phyloP scores from a whole-genome alignment of 768 basidiomycete genomes.

The Termitomyces bulborhizus region DNA sequence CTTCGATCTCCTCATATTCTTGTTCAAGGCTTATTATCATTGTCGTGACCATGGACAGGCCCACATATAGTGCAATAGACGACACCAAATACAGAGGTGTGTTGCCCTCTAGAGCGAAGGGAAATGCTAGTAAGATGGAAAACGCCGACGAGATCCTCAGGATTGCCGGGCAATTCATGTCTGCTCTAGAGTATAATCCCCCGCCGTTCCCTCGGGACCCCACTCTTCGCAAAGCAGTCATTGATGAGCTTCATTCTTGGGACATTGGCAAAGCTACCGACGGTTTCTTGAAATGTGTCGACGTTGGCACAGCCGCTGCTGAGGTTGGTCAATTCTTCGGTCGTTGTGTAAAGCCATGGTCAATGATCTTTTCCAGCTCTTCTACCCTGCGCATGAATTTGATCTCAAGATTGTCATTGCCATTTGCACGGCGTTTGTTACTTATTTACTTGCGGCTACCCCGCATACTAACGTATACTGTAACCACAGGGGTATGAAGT shows the following conservation, averaged over 20 bases:
- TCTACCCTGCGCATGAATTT: constrained; percentile 8
- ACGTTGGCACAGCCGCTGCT: constrained; percentile 2
- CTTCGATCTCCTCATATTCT: background rate
- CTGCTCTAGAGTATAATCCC: background rate
- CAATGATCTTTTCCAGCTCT: constrained; percentile 3
- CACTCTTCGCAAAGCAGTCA: constrained; percentile 3
- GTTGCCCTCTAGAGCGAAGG: constrained; percentile 5
- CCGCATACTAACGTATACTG: background rate
- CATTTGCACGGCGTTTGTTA: constrained; percentile 4
- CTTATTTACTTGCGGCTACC: background rate
- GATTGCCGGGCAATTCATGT: constrained; percentile 1
- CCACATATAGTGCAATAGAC: background rate
- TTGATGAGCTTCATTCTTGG: constrained; percentile 6
- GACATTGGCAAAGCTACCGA: constrained; percentile 2
- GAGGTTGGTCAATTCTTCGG: constrained; percentile 2
- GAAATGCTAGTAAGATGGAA: constrained; percentile 5
- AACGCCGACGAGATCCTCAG: too few relatives aligned
- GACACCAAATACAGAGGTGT: constrained; percentile 2
- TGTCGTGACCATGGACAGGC: background rate
- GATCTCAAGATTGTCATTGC: constrained; percentile 8
- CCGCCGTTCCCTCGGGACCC: constrained; percentile 4
- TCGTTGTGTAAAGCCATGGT: too few relatives aligned
- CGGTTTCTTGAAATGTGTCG: constrained; percentile 2
- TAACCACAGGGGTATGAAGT: constrained; percentile 9
- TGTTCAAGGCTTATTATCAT: background rate